Evolutionary conservation across 1,139 yeast genomes (phyloP), one percentile per base, ranked within the genome.

Genomic region (Suhomyces chickasaworum): DNA sequence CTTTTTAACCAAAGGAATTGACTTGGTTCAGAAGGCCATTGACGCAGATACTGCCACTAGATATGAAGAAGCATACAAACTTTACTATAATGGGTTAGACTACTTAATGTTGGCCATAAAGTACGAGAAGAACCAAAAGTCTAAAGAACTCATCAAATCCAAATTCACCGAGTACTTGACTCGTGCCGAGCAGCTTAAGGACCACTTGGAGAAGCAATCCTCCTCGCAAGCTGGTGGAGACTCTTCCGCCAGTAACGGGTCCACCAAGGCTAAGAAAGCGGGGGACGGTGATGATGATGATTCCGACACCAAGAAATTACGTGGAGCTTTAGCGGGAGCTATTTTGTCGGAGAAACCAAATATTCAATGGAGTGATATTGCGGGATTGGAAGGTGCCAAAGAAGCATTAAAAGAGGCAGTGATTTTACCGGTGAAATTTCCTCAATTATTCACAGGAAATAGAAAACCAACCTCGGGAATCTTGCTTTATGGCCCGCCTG

Each of bases 381-480:
- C 99, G 1, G 99, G 99, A 20, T 76, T 95, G 52, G 98, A 93
- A 53, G 79, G 81, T 30, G 99, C 99, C 7, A 95, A 95, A 62
- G 98, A 93, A 58, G 96, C 99, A 1, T 73, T 95, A 49, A 95
- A 95, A 65, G 99, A 95, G 66, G 98, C 99, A 1, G 99, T 95
- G 42, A 93, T 95, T 38, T 73, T 91, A 50, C 99, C 99, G 3
- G 96, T 90, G 23, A 86, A 84, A 65, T 91, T 93, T 64, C 99
- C 99, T 1, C 98, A 93, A 58, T 70, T 93, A 50, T 93, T 93
- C 69, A 89, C 86, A 9, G 99, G 99, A 1, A 90, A 89, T 62
- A 80, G 99, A 52, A 89, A 89, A 62, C 99, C 99, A 1, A 84
- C 95, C 3, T 77, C 89, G 5, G 99, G 99, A 37, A 93, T 95